Conservation (phyloP, 371 early-diverging fungal genomes). For the Zychaea mexicana region DNA sequence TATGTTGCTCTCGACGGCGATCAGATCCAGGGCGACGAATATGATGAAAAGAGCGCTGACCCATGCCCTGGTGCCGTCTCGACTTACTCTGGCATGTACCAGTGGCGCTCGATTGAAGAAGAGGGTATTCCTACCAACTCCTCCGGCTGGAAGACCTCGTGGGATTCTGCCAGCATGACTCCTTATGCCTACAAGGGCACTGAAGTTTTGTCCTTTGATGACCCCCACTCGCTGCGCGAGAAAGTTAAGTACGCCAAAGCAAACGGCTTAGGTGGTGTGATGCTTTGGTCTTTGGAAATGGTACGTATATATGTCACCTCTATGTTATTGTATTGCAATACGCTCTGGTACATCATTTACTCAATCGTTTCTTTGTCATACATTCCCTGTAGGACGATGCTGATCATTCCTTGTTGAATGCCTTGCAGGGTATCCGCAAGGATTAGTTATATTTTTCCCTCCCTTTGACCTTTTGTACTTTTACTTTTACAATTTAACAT, state of each 20-base stretch:
- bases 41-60: conserved; percentile 17
- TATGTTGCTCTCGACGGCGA: conserved; percentile 1
- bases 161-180: conserved; percentile 49
- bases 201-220: conserved; percentile 61
- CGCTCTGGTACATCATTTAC: too few relatives aligned
- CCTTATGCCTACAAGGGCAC: conserved; percentile 64
- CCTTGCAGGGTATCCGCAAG: conserved; percentile 37
- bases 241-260: conserved; percentile 55
- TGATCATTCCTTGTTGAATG: conserved; percentile 27
- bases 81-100: conserved; percentile 27
- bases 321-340: not conserved
- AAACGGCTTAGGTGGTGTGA: conserved; percentile 54
- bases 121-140: conserved; percentile 19
- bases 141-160: conserved; percentile 29
- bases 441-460: not conserved
- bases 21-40: conserved; percentile 25
- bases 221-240: conserved; percentile 44
- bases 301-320: conserved; percentile 11
- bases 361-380: not conserved
- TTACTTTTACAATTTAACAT: too few relatives aligned
- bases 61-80: conserved; percentile 13
- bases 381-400: conserved; percentile 31
- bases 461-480: too few relatives aligned
- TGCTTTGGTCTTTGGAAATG: conserved; percentile 64
- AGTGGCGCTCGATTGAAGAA: conserved; percentile 26